phyloP scores from a whole-genome alignment of 1,284 basidiomycete species.

The Rhodotorula sp. region DNA sequence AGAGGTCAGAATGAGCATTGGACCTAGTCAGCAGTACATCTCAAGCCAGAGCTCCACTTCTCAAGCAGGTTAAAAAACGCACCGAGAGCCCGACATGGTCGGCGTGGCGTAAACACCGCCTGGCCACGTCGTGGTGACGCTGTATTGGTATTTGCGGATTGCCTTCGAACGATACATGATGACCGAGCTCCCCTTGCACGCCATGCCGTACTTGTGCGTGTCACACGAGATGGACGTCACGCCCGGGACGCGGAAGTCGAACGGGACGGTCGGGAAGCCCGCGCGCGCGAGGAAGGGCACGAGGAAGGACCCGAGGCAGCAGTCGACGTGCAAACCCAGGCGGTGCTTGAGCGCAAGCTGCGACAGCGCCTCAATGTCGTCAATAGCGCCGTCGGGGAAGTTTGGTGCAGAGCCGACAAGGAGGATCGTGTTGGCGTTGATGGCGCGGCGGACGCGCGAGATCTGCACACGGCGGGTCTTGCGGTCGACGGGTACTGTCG shows the following conservation, averaged over 20 bases:
- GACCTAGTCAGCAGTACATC: too few relatives aligned
- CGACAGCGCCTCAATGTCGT: constrained; percentile 80
- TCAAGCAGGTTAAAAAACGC: constrained; percentile 41
- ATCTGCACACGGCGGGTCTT: constrained; percentile 78
- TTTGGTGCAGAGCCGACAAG: constrained; percentile 63
- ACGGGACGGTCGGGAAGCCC: constrained; percentile 53
- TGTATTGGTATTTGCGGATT: constrained; percentile 76
- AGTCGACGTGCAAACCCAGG: constrained; percentile 81
- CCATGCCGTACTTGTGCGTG: constrained; percentile 72
- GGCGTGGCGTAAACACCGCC: constrained; percentile 71
- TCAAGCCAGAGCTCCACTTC: too few relatives aligned
- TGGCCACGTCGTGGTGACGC: constrained; percentile 75
- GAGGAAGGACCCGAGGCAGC: constrained; percentile 89
- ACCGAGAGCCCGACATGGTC: constrained; percentile 85
- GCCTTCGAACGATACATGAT: constrained; percentile 74
- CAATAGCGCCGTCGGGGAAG: constrained; percentile 89
- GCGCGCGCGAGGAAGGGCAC: constrained; percentile 77
- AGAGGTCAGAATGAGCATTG: too few relatives aligned
- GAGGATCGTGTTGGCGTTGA: constrained; percentile 79
- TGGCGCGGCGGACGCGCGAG: constrained; percentile 74
- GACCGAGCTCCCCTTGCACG: constrained; percentile 71
- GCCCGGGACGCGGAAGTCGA: constrained; percentile 86
- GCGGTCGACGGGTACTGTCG: constrained; percentile 71
- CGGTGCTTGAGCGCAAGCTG: constrained; percentile 72
- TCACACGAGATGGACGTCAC: constrained; percentile 67